Conservation (phyloP, 176 grass and related monocot species). For the Thinopyrum elongatum region DNA sequence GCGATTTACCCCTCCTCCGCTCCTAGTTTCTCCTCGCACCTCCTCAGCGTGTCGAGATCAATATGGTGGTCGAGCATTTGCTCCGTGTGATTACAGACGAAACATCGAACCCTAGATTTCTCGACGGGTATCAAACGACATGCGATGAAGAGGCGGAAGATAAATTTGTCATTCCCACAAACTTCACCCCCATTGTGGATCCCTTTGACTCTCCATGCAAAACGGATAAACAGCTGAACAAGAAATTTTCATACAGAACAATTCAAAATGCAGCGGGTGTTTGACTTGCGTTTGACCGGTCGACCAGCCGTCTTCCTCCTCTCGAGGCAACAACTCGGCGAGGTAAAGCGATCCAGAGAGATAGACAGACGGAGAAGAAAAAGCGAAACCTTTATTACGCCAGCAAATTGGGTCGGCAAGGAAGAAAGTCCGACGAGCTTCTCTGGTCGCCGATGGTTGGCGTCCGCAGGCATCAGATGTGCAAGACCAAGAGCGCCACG, state of each 20-base stretch:
- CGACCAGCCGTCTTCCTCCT: not conserved
- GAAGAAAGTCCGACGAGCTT: not conserved
- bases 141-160: too few relatives aligned
- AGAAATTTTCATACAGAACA: not conserved
- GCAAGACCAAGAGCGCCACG: conserved; percentile 61
- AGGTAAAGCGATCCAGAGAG: not conserved
- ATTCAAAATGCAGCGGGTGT: not conserved
- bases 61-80: too few relatives aligned
- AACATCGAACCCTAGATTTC: too few relatives aligned
- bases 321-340: not conserved
- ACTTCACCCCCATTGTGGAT: too few relatives aligned
- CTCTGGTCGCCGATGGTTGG: not conserved
- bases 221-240: too few relatives aligned
- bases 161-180: too few relatives aligned
- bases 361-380: not conserved
- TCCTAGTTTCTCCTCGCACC: too few relatives aligned
- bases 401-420: not conserved
- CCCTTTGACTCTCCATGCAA: too few relatives aligned
- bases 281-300: not conserved
- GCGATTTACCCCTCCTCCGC: too few relatives aligned
- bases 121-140: accelerated
- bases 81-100: too few relatives aligned
- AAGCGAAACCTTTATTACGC: not conserved
- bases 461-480: conserved; percentile 43
- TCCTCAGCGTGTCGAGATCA: too few relatives aligned